Evolutionary conservation across 192 early-diverging fungal genomes (phyloP).

Genomic region (Coemansia sp.): DNA sequence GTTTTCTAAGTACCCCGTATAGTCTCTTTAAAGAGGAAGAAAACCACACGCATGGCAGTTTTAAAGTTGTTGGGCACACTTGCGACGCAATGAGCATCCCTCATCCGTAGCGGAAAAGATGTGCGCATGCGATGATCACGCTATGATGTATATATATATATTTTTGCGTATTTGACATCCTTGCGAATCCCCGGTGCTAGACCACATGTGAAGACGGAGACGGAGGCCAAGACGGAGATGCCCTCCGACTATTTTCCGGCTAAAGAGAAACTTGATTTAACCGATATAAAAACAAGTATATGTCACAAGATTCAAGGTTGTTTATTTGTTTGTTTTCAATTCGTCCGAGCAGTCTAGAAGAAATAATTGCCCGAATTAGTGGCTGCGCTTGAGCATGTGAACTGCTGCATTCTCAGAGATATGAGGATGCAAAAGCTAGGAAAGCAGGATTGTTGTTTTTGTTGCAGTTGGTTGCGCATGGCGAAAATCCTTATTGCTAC

Average conservation of each 20-base stretch:
- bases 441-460: not conserved
- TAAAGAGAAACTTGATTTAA: not conserved
- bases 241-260: not conserved
- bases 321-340: not conserved
- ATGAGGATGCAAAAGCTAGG: not conserved
- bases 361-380: not conserved
- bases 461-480: not conserved
- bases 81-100: not conserved
- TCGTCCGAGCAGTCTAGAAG: not conserved
- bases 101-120: not conserved
- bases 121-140: not conserved
- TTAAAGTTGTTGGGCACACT: not conserved
- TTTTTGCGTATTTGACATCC: not conserved
- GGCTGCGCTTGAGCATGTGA: not conserved
- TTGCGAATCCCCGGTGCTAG: not conserved
- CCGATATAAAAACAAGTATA: not conserved
- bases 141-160: not conserved
- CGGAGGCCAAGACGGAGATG: not conserved
- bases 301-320: not conserved
- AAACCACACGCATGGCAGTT: not conserved
- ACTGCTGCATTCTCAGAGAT: not conserved
- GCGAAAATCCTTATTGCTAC: conserved; percentile 1
- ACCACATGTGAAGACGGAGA: not conserved
- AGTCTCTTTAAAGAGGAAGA: not conserved
- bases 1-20: not conserved